These are phyloP conservation scores for Scenedesmus sp. DNA, from an alignment of 163 green algal genomes.

Conservation along the genomic window DNA sequence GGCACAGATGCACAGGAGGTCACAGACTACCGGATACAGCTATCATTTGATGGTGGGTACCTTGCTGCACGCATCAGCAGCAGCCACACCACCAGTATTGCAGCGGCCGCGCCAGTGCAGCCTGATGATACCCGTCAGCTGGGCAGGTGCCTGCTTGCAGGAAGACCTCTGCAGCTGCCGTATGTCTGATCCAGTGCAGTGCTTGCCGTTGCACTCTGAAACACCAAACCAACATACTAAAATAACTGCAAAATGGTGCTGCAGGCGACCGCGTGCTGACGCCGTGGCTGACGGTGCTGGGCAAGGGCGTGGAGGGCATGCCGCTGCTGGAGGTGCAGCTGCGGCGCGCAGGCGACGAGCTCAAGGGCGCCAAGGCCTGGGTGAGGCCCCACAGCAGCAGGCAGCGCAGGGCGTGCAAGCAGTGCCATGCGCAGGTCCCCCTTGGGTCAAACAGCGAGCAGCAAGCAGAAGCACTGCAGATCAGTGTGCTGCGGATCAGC, in stretches of 20 bases:
- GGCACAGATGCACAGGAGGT: not conserved
- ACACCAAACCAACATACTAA: too few species aligned
- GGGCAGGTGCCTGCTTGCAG: not conserved
- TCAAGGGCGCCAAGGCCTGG: conserved; percentile 29
- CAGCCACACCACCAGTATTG: not conserved
- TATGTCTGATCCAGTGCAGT: too few species aligned
- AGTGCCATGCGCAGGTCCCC: too few species aligned
- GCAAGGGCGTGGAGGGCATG: conserved; percentile 45
- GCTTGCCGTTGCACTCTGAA: too few species aligned
- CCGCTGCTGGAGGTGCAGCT: conserved; percentile 50
- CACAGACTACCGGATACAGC: conserved; percentile 52
- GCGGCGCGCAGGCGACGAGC: conserved; percentile 35
- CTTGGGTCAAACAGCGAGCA: too few species aligned
- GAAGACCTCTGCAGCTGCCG: not conserved
- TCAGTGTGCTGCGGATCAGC: not conserved
- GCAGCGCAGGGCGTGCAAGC: not conserved
- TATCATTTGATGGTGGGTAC: conserved; percentile 52
- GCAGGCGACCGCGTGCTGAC: conserved; percentile 52
- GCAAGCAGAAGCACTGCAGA: not conserved
- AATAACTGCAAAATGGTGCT: too few species aligned
- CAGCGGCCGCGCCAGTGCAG: not conserved
- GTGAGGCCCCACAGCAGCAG: conserved; percentile 5
- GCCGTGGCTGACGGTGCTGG: conserved; percentile 48
- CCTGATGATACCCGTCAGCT: not conserved
- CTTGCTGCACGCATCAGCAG: not conserved